Conservation (phyloP, 306 rosid species). For the Lathyrus oleraceus region DNA sequence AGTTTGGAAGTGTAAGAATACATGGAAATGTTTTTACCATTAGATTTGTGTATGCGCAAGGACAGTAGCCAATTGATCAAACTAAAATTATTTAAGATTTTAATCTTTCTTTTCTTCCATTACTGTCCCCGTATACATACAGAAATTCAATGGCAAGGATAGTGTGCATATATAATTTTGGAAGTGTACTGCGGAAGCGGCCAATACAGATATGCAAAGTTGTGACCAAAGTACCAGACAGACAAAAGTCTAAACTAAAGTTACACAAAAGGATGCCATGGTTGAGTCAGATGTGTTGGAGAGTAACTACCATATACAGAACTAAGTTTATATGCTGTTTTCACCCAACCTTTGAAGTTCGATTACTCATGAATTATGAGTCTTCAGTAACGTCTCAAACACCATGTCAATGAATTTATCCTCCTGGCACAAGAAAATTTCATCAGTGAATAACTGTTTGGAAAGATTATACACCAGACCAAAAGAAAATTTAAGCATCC, state of each 20-base stretch:
- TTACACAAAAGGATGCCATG: conserved; percentile 30
- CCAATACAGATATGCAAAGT: conserved; percentile 28
- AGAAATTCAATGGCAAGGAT: conserved; percentile 26
- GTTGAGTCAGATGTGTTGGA: conserved; percentile 33
- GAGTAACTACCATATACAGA: conserved; percentile 49
- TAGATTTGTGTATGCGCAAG: conserved; percentile 12
- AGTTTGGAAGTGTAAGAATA: conserved; percentile 11
- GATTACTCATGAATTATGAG: conserved; percentile 50
- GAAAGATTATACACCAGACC: background rate
- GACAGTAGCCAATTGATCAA: conserved; percentile 9
- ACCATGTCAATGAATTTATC: conserved; percentile 85
- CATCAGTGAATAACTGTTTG: conserved; percentile 28
- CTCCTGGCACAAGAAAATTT: conserved; percentile 53
- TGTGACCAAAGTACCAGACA: conserved; percentile 19
- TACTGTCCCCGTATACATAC: conserved; percentile 31
- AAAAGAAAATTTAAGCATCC: conserved; percentile 28
- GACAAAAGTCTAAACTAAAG: conserved; percentile 12
- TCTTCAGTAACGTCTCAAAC: conserved; percentile 66
- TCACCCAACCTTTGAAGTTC: conserved; percentile 28
- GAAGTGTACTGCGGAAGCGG: conserved; percentile 28
- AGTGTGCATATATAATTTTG: conserved; percentile 10
- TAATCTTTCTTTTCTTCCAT: conserved; percentile 5
- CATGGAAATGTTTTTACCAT: conserved; percentile 27
- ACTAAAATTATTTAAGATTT: background rate
- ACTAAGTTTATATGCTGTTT: conserved; percentile 46